Base-by-base conservation (phyloP, 1,284 basidiomycete genomes). In the Leccinum griseonigrum region DNA sequence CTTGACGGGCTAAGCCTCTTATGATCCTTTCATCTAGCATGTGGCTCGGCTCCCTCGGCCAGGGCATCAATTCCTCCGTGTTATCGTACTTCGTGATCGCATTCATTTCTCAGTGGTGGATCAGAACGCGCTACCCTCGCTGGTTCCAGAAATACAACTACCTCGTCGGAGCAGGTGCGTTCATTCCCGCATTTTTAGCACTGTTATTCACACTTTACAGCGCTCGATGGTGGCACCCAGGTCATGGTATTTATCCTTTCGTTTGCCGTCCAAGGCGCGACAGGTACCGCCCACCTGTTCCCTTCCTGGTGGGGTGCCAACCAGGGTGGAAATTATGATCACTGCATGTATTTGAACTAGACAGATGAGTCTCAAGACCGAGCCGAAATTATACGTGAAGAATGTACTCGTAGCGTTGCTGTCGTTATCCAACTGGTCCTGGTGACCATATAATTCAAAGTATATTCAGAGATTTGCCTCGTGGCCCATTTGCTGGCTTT, bases 211-310 rank as follows among this genome's bases (percentile, higher is more conserved):
- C 28, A 4, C 4, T 16, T 53, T 18, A 36, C 38, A 60, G 85
- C 84, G 5, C 75, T 86, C 40, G 85, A 87, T 59, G 86, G 86
- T 18, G 86, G 86, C 7, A 80, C 83, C 3, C 83, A 90, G 70
- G 81, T 88, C 34, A 86, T 90, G 80, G 81, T 88, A 31, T 90
- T 91, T 71, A 79, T 91, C 36, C 76, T 90, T 14, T 86, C 85
- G 2, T 91, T 91, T 68, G 87, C 87, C 1, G 87, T 91, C 9
- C 85, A 85, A 67, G 89, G 89, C 57, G 88, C 86, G 9, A 80
- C 82, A 4, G 88, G 89, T 1, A 70, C 71, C 2, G 68, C 81
- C 2, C 77, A 79, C 60, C 75, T 82, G 11, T 89, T 90, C 79
- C 85, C 87, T 3, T 61, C 77, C 54, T 87, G 85, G 85, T 81